Conservation (phyloP, 345 rosid genomes). For the Nasturtium officinale region DNA sequence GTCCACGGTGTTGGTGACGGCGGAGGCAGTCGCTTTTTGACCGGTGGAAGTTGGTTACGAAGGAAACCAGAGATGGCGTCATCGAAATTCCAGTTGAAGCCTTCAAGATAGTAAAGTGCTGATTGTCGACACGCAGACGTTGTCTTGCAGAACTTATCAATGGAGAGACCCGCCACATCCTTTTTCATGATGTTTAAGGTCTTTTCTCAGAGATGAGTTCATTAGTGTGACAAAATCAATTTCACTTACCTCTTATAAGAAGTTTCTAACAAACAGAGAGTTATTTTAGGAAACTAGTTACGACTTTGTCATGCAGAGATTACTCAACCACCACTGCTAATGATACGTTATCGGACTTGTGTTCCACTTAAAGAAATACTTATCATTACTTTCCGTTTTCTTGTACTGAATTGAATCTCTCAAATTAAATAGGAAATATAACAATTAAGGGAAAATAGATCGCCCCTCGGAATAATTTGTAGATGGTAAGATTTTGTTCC, state of each 20-base stretch:
- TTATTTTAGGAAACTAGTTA: neutral
- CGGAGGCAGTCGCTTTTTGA: neutral
- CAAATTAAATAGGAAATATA: too few species aligned
- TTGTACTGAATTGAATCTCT: neutral
- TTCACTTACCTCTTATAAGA: neutral
- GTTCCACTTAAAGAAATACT: neutral
- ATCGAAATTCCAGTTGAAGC: slow-evolving; percentile 14
- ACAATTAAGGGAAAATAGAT: too few species aligned
- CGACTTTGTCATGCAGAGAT: neutral
- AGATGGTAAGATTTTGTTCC: too few species aligned
- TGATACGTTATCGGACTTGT: neutral
- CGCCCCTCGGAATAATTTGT: too few species aligned
- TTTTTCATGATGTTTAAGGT: neutral
- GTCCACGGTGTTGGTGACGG: neutral
- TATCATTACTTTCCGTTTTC: neutral
- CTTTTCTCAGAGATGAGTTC: neutral
- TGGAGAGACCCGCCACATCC: neutral
- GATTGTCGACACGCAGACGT: neutral
- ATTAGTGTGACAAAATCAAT: neutral
- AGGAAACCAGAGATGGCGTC: slow-evolving; percentile 24
- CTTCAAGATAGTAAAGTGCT: slow-evolving; percentile 29
- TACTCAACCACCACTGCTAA: neutral
- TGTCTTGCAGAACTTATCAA: slow-evolving; percentile 9
- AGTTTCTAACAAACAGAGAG: slow-evolving; percentile 8
- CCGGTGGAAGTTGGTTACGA: neutral